Conservation (phyloP, 768 basidiomycete species). For the Tricholoma matsutake region DNA sequence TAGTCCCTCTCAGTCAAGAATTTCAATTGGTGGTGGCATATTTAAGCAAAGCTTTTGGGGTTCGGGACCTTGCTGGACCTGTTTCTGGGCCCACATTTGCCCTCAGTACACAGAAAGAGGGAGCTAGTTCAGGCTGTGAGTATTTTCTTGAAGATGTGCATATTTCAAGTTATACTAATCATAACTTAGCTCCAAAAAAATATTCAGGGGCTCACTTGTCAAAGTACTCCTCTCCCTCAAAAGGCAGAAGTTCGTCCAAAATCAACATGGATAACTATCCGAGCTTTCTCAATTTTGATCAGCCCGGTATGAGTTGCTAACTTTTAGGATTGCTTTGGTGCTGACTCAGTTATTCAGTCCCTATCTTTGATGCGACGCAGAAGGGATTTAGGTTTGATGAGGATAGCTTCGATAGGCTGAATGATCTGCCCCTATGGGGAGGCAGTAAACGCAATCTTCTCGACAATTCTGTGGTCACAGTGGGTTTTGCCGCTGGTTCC, state of each 20-base stretch:
- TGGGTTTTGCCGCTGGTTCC: neutral
- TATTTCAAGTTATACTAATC: neutral
- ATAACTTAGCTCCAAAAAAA: neutral
- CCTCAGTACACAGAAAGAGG: neutral
- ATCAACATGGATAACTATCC: neutral
- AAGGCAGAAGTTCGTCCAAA: neutral
- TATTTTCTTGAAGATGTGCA: neutral
- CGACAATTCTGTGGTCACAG: neutral
- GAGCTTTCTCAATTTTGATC: neutral
- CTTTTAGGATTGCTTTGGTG: neutral
- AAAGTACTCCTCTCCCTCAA: neutral
- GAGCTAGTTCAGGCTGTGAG: neutral
- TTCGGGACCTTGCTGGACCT: neutral
- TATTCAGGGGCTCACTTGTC: neutral
- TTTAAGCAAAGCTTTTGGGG: neutral
- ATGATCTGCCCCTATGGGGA: neutral
- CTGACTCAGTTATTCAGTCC: neutral
- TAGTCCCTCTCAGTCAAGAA: neutral
- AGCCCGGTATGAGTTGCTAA: neutral
- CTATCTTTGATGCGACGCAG: neutral
- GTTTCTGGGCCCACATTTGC: neutral
- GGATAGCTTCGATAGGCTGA: neutral
- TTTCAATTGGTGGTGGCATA: neutral
- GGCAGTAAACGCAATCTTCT: neutral
- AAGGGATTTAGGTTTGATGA: neutral